Conservation (phyloP, 148 eudicot species). For the Talinum fruticosum region DNA sequence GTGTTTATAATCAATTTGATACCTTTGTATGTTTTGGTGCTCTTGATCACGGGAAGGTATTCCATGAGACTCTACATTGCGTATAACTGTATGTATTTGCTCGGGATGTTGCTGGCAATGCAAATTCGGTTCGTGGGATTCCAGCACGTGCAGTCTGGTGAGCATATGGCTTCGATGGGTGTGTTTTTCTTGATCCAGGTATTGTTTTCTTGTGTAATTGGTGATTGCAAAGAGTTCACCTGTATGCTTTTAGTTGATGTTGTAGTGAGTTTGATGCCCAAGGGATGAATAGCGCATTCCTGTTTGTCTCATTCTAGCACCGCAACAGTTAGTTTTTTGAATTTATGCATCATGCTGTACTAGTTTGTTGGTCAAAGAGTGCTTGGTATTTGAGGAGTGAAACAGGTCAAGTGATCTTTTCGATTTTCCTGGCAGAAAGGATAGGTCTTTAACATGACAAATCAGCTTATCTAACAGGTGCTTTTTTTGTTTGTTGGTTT, state of each 20-base stretch:
- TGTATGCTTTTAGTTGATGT: background rate
- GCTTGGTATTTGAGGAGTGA: too few relatives aligned
- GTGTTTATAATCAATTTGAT: too few relatives aligned
- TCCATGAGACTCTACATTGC: conserved; percentile 96
- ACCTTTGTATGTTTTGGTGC: too few relatives aligned
- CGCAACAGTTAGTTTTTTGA: background rate
- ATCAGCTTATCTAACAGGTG: background rate
- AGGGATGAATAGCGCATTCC: background rate
- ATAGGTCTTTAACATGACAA: background rate
- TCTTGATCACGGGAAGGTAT: conserved; percentile 89
- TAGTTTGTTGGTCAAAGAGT: too few relatives aligned
- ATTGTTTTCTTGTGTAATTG: background rate
- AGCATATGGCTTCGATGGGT: conserved; percentile 99
- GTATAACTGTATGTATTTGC: conserved; percentile 81
- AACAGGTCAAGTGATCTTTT: too few relatives aligned
- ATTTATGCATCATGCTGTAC: background rate
- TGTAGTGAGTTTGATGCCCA: background rate
- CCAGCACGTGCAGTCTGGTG: conserved; percentile 97
- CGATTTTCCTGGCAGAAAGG: background rate
- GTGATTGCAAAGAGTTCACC: background rate
- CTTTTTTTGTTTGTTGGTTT: too few relatives aligned
- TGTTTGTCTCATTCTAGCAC: background rate
- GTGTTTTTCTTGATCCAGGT: conserved; percentile 98
- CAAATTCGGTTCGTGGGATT: conserved; percentile 97
- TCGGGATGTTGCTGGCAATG: conserved; percentile 97